phyloP scores from a whole-genome alignment of 768 basidiomycete genomes.

The Tylopilus cervinicoccineus region DNA sequence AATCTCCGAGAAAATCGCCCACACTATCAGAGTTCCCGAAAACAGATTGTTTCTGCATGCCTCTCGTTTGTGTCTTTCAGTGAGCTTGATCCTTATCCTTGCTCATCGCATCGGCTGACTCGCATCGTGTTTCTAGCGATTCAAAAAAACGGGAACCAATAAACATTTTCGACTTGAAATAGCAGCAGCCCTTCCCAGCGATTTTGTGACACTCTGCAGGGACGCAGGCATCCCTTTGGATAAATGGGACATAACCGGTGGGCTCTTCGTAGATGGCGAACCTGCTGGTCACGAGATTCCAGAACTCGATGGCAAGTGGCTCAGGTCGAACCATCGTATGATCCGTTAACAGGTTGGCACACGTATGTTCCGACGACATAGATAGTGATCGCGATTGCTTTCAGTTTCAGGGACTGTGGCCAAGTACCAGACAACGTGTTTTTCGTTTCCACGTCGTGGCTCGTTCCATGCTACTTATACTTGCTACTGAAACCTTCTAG shows the following conservation, averaged over 20 bases:
- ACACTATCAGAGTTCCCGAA: conserved; percentile 32
- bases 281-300: conserved; percentile 33
- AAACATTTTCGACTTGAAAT: conserved; percentile 52
- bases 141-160: conserved; percentile 37
- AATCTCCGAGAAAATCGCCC: conserved; percentile 29
- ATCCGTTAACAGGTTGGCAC: conserved; percentile 8
- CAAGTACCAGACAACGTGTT: conserved; percentile 15
- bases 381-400: neutral
- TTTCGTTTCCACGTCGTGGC: conserved; percentile 8
- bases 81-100: conserved; percentile 29
- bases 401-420: conserved; percentile 7
- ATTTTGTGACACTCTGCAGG: conserved; percentile 50
- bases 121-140: conserved; percentile 39
- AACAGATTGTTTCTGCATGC: conserved; percentile 61
- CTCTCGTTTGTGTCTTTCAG: conserved; percentile 52
- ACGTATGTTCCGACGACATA: conserved; percentile 5
- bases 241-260: conserved; percentile 37
- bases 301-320: conserved; percentile 38
- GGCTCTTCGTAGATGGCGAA: conserved; percentile 44
- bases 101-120: neutral
- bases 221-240: conserved; percentile 43
- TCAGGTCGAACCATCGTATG: conserved; percentile 17
- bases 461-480: conserved; percentile 12
- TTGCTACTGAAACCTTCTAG: conserved; percentile 19
- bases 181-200: conserved; percentile 53